A percentile compares a stretch with the other conserved stretches of the same genome.
phyloP scores from a whole-genome alignment of 352 stramenopile species.

The Hyaloperonospora brassicae region DNA sequence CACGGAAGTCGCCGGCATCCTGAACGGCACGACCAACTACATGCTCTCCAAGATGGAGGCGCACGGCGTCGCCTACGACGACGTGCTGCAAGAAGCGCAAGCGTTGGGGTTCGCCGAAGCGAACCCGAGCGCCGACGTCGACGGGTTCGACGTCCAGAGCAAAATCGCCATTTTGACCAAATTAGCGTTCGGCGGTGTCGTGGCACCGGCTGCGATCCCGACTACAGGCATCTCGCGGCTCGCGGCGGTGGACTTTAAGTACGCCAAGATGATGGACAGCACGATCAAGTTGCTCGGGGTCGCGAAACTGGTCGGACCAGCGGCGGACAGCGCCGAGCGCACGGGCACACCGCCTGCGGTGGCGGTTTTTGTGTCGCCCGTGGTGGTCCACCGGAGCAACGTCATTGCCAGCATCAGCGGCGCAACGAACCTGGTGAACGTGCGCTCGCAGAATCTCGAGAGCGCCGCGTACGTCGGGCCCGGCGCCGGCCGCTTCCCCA shows the following conservation, averaged over 20 bases:
- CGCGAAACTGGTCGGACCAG: slow-evolving; percentile 68
- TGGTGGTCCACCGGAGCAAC: slow-evolving; percentile 86
- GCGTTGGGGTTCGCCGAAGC: slow-evolving; percentile 90
- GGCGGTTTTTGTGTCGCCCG: slow-evolving; percentile 90
- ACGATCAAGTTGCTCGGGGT: slow-evolving; percentile 95
- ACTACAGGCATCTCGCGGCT: slow-evolving; percentile 91
- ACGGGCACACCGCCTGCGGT: slow-evolving; percentile 68
- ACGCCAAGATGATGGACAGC: slow-evolving; percentile 91
- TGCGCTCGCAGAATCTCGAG: slow-evolving; percentile 85
- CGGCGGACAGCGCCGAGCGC: slow-evolving; percentile 45
- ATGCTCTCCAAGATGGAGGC: slow-evolving; percentile 97
- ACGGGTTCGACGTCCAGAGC: slow-evolving; percentile 92
- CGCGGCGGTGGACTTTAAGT: slow-evolving; percentile 90
- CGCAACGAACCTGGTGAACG: slow-evolving; percentile 89
- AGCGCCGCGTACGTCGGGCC: slow-evolving; percentile 88
- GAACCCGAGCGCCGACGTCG: slow-evolving; percentile 93
- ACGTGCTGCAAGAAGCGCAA: slow-evolving; percentile 90
- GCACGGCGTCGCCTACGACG: slow-evolving; percentile 87
- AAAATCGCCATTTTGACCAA: slow-evolving; percentile 95
- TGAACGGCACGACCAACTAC: slow-evolving; percentile 98
- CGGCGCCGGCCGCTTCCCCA: slow-evolving; percentile 91
- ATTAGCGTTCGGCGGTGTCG: slow-evolving; percentile 88
- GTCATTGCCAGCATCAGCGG: slow-evolving; percentile 85
- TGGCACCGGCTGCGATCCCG: slow-evolving; percentile 83
- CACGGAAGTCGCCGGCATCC: slow-evolving; percentile 91